Percentiles rank a stretch among this genome's conserved stretches.
phyloP scores from a whole-genome alignment of 495 filamentous ascomycete species.

The Chaetomidium leptoderma region DNA sequence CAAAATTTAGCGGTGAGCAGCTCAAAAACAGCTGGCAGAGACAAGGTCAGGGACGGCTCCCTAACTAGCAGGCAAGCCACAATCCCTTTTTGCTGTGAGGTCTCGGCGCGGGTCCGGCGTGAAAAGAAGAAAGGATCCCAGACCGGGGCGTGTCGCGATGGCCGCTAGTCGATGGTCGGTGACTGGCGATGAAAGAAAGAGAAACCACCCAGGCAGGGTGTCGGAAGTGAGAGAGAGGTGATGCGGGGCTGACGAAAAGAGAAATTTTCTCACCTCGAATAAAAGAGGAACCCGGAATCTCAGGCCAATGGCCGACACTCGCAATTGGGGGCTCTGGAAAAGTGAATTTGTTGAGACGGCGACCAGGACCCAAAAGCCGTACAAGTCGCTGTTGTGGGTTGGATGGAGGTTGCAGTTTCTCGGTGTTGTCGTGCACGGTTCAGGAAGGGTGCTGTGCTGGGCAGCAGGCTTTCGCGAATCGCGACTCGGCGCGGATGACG shows the following conservation, averaged over 20 bases:
- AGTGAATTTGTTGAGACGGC: neutral
- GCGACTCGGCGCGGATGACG: conserved; percentile 4
- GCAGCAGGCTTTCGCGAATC: neutral
- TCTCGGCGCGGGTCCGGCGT: neutral
- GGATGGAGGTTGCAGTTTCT: neutral
- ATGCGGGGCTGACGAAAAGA: conserved; percentile 8
- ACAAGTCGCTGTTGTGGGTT: neutral
- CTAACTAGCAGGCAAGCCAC: conserved; percentile 4
- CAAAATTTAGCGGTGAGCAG: conserved; percentile 6
- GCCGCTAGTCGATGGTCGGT: neutral
- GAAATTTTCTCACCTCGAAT: conserved; percentile 15
- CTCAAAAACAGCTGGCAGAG: neutral
- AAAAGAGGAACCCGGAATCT: neutral
- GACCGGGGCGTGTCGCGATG: neutral
- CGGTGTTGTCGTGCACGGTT: conserved; percentile 18
- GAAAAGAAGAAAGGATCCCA: neutral
- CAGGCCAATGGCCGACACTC: neutral
- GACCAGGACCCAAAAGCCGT: neutral
- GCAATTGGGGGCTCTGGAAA: neutral
- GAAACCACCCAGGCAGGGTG: neutral
- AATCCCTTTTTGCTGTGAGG: neutral
- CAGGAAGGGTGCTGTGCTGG: conserved; percentile 14
- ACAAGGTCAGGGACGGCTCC: neutral
- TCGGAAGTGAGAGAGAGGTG: neutral
- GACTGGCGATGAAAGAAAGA: conserved; percentile 7